phyloP scores from a whole-genome alignment of 1,284 basidiomycete species.

The Sphaerobolus stellatus region DNA sequence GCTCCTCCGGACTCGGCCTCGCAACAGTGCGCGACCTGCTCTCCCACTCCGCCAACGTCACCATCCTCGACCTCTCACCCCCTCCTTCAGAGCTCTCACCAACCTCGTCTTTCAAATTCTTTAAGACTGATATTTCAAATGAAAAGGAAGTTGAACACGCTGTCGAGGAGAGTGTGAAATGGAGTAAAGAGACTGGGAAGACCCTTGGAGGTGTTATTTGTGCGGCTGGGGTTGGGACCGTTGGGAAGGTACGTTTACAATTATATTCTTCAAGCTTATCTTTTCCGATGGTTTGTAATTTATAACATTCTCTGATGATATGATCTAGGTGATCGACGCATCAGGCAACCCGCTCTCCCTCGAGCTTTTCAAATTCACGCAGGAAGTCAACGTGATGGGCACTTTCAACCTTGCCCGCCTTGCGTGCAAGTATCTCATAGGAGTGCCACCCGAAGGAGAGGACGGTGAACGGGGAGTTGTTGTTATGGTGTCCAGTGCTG shows the following conservation, averaged over 20 bases:
- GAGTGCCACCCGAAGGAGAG: conserved; percentile 42
- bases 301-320: too few relatives aligned
- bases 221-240: conserved; percentile 49
- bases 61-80: conserved; percentile 49
- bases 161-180: conserved; percentile 41
- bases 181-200: conserved; percentile 44
- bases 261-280: too few relatives aligned
- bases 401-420: conserved; percentile 56
- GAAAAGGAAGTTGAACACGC: conserved; percentile 39
- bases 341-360: conserved; percentile 46
- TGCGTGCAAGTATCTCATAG: conserved; percentile 47
- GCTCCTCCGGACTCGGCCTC: conserved; percentile 55
- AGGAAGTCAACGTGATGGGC: conserved; percentile 51
- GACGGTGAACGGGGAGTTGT: conserved; percentile 57
- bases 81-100: conserved; percentile 36
- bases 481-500: conserved; percentile 53
- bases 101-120: too few relatives aligned
- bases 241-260: conserved; percentile 43
- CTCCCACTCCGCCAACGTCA: conserved; percentile 40
- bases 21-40: conserved; percentile 49
- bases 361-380: conserved; percentile 50
- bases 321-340: conserved; percentile 45
- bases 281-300: too few relatives aligned
- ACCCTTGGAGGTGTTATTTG: conserved; percentile 54
- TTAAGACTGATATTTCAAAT: conserved; percentile 45